Conservation (phyloP, 2,329 filamentous ascomycete genomes). For the Grosmannia huntii region DNA sequence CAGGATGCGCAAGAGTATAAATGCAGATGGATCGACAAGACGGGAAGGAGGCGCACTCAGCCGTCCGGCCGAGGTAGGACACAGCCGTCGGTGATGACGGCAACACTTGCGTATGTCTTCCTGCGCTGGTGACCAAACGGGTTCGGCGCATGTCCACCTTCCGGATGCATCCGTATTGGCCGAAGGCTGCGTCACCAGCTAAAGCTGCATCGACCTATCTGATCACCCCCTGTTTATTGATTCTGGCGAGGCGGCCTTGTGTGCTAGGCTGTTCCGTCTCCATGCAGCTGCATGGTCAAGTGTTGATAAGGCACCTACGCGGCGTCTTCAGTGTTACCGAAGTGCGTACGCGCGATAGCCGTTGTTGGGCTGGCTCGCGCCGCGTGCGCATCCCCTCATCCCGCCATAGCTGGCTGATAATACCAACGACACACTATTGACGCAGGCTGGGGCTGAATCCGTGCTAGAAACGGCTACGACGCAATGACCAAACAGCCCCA, state of each 20-base stretch:
- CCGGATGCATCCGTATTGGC: neutral
- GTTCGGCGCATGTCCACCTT: too few species aligned
- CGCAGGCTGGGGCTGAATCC: neutral
- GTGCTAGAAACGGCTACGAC: neutral
- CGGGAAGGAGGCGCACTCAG: neutral
- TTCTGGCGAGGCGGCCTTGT: neutral
- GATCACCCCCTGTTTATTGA: neutral
- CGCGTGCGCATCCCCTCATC: too few species aligned
- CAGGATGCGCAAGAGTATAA: neutral
- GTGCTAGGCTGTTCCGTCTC: neutral
- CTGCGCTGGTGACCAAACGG: neutral
- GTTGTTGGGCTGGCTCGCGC: too few species aligned
- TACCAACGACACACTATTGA: neutral
- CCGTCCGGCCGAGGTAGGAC: neutral
- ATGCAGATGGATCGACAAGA: neutral
- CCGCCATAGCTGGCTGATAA: neutral
- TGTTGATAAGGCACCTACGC: too few species aligned
- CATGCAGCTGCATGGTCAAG: too few species aligned
- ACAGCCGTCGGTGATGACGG: neutral
- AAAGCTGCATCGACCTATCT: neutral
- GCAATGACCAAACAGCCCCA: neutral
- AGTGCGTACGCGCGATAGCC: too few species aligned
- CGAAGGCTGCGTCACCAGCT: neutral
- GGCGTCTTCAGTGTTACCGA: too few species aligned
- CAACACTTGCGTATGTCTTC: neutral